Conservation (phyloP, 2,329 filamentous ascomycete species). For the Penicillium carneum region DNA sequence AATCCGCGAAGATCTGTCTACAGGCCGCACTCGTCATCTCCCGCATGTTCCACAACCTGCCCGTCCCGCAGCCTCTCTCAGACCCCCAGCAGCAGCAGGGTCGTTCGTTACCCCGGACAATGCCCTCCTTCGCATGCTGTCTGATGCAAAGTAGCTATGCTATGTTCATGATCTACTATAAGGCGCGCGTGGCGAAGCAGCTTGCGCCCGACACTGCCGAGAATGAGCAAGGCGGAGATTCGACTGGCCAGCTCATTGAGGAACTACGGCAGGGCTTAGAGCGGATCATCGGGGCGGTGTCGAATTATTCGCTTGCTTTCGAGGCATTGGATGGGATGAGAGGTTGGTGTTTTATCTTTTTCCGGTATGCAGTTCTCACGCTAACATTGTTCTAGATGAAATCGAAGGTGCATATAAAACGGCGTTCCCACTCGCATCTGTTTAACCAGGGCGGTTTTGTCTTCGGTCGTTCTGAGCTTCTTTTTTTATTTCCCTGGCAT, state of each 20-base stretch:
- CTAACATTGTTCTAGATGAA: constrained; percentile 44
- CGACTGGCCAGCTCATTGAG: constrained; percentile 45
- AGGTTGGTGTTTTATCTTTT: constrained; percentile 40
- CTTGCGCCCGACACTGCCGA: constrained; percentile 35
- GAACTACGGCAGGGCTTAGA: constrained; percentile 50
- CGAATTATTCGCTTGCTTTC: constrained; percentile 53
- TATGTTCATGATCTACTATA: constrained; percentile 56
- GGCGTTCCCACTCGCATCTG: constrained; percentile 42
- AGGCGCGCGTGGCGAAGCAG: constrained; percentile 49
- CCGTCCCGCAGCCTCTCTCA: constrained; percentile 45
- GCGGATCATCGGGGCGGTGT: constrained; percentile 46
- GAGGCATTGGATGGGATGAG: constrained; percentile 55
- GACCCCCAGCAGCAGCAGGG: constrained; percentile 28
- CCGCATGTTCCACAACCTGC: constrained; percentile 51
- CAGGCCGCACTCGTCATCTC: constrained; percentile 52
- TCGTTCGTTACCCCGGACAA: constrained; percentile 48
- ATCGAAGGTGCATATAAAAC: constrained; percentile 54
- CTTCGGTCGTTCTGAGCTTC: constrained; percentile 11
- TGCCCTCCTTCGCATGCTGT: constrained; percentile 58
- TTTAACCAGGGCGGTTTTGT: constrained; percentile 30
- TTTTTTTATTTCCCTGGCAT: constrained; percentile 12
- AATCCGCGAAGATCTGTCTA: constrained; percentile 54
- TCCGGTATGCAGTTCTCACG: not conserved
- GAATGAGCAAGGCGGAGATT: constrained; percentile 32
- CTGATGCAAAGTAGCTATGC: constrained; percentile 58